Conservation (phyloP, 139 green algal genomes). For the Eudorina sp. region DNA sequence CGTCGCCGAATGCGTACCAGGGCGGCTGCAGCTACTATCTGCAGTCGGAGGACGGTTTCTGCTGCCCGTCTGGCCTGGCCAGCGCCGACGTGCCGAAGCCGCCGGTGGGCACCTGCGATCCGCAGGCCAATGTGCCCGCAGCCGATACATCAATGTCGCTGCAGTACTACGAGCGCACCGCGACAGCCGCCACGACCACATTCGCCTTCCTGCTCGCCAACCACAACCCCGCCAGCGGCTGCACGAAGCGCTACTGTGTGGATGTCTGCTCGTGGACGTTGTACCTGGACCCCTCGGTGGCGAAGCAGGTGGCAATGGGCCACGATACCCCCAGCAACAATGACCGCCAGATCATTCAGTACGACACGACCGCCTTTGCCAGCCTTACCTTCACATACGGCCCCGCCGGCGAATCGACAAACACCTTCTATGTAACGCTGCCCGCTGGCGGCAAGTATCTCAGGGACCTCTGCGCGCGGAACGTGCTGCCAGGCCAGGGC, state of each 20-base stretch:
- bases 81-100: background rate
- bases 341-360: constrained; percentile 6
- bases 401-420: constrained; percentile 1
- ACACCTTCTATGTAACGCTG: constrained; percentile 20
- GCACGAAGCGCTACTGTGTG: constrained; percentile 44
- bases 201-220: constrained; percentile 58
- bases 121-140: background rate
- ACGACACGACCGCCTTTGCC: background rate
- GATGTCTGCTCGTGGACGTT: constrained; percentile 57
- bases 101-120: background rate
- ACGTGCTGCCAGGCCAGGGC: constrained; percentile 48
- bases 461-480: constrained; percentile 43
- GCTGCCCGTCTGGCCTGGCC: constrained; percentile 37
- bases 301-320: background rate
- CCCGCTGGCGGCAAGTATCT: constrained; percentile 7
- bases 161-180: constrained; percentile 51
- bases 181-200: background rate
- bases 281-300: background rate
- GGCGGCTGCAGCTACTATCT: constrained; percentile 53
- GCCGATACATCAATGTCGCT: constrained; percentile 46
- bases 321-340: constrained; percentile 36
- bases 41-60: constrained; percentile 44
- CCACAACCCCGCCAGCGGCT: constrained; percentile 21
- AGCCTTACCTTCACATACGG: constrained; percentile 54
- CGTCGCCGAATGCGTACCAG: background rate